Percentiles rank a stretch among this genome's conserved stretches.
Conservation (phyloP, 1,284 basidiomycete species). For the Clitocybe nebularis region DNA sequence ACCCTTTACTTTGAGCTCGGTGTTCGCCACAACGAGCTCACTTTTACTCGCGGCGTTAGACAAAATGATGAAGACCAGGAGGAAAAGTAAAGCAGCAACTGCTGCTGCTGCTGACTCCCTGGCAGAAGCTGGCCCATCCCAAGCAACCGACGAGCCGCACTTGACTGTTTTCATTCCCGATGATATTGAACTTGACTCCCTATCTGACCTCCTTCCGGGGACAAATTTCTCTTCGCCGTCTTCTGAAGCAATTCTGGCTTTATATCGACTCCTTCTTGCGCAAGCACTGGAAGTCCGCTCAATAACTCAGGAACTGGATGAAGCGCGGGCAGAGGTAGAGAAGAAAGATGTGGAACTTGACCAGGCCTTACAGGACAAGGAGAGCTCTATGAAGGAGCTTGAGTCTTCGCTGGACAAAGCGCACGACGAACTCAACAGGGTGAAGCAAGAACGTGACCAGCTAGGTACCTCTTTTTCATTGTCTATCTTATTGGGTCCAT, state of each 20-base stretch:
- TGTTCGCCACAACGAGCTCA: slow-evolving; percentile 28
- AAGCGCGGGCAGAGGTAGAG: slow-evolving; percentile 56
- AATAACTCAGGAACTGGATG: slow-evolving; percentile 58
- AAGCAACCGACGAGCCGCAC: slow-evolving; percentile 18
- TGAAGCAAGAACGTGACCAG: slow-evolving; percentile 59
- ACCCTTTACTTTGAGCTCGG: slow-evolving; percentile 24
- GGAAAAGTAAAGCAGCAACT: slow-evolving; percentile 35
- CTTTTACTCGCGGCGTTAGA: slow-evolving; percentile 10
- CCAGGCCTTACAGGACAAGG: slow-evolving; percentile 71
- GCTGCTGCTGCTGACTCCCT: slow-evolving; percentile 21
- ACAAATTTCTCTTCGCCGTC: slow-evolving; percentile 52
- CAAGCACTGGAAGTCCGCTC: slow-evolving; percentile 53
- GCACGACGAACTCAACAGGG: slow-evolving; percentile 48
- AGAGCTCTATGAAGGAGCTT: slow-evolving; percentile 51
- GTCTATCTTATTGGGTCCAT: slow-evolving; percentile 10
- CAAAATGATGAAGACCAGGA: slow-evolving; percentile 39
- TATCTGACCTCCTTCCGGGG: slow-evolving; percentile 51
- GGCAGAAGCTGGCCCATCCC: slow-evolving; percentile 11
- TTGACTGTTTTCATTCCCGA: slow-evolving; percentile 37
- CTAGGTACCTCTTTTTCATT: slow-evolving; percentile 43
- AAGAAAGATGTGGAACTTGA: slow-evolving; percentile 75
- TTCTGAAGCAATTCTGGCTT: slow-evolving; percentile 50
- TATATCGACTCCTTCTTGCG: slow-evolving; percentile 60
- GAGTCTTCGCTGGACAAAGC: slow-evolving; percentile 46
- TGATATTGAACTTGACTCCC: slow-evolving; percentile 58